Conservation (phyloP, 345 rosid species). For the Linum lewisii region DNA sequence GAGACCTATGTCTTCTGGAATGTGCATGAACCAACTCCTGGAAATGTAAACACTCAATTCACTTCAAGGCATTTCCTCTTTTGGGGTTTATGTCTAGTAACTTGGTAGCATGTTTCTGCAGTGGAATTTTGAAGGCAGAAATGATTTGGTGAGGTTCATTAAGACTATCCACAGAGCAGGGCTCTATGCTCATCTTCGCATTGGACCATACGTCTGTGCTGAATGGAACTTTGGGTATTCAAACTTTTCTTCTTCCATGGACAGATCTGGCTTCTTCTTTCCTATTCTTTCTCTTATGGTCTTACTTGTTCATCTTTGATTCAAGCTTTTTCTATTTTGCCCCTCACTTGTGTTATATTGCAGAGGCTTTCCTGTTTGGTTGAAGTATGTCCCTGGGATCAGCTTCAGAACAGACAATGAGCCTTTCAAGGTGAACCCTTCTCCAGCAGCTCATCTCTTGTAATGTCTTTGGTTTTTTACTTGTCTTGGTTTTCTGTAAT, state of each 20-base stretch:
- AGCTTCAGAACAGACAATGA: conserved; percentile 98
- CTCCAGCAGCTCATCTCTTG: conserved; percentile 3
- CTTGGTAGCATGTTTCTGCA: conserved; percentile 15
- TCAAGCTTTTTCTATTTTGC: neutral
- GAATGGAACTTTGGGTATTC: conserved; percentile 99
- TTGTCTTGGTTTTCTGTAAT: neutral
- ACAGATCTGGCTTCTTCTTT: conserved; percentile 14
- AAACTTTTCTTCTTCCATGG: conserved; percentile 17
- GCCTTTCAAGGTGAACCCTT: conserved; percentile 80
- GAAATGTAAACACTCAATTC: conserved; percentile 44
- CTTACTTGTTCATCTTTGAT: neutral
- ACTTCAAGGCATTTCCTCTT: neutral
- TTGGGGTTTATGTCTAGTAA: neutral
- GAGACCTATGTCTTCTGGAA: conserved; percentile 99
- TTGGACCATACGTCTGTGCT: conserved; percentile 97
- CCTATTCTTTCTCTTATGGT: neutral
- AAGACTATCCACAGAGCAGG: conserved; percentile 79
- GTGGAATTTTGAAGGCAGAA: conserved; percentile 90
- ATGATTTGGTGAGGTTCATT: conserved; percentile 88
- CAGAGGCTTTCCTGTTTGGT: conserved; percentile 99
- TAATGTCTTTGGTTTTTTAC: neutral
- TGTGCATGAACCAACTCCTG: conserved; percentile 95
- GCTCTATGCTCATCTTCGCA: conserved; percentile 88
- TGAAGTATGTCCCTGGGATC: conserved; percentile 96
- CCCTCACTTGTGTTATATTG: conserved; percentile 15